Conservation (phyloP, 2,329 filamentous ascomycete species). For the Scytalidium lignicola region DNA sequence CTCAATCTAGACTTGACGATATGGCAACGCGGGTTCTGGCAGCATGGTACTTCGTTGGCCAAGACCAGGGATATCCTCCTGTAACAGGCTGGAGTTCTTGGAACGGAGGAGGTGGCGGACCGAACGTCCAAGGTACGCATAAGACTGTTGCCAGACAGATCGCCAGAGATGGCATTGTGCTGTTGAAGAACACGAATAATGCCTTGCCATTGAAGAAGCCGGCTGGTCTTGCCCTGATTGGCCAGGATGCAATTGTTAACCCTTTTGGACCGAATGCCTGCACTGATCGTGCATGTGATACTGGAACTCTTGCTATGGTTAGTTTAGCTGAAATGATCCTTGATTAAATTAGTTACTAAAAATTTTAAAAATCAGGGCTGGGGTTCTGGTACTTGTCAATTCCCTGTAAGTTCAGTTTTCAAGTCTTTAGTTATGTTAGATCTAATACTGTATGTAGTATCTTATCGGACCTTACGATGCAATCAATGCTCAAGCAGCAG, state of each 20-base stretch:
- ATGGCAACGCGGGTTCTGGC: constrained; percentile 62
- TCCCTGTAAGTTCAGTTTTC: constrained; percentile 35
- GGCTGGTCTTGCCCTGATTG: constrained; percentile 53
- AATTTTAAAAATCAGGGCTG: constrained; percentile 9
- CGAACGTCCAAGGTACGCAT: constrained; percentile 52
- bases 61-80: constrained; percentile 41
- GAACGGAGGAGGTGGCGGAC: constrained; percentile 20
- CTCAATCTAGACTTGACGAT: constrained; percentile 58
- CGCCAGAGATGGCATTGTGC: constrained; percentile 52
- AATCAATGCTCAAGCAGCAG: constrained; percentile 51
- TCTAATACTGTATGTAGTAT: constrained; percentile 35
- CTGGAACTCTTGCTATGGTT: constrained; percentile 61
- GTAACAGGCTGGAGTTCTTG: constrained; percentile 43
- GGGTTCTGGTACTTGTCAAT: constrained; percentile 56
- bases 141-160: constrained; percentile 56
- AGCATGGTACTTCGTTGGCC: constrained; percentile 53
- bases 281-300: constrained; percentile 53
- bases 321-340: constrained; percentile 33
- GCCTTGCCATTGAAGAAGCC: constrained; percentile 53
- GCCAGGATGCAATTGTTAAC: constrained; percentile 56
- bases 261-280: constrained; percentile 60
- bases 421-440: background rate
- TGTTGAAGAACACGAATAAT: constrained; percentile 60
- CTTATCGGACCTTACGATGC: constrained; percentile 61
- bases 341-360: constrained; percentile 1